These are phyloP conservation scores for Torulaspora indica DNA, from an alignment of 805 yeast genomes.

Conservation along the genomic window DNA sequence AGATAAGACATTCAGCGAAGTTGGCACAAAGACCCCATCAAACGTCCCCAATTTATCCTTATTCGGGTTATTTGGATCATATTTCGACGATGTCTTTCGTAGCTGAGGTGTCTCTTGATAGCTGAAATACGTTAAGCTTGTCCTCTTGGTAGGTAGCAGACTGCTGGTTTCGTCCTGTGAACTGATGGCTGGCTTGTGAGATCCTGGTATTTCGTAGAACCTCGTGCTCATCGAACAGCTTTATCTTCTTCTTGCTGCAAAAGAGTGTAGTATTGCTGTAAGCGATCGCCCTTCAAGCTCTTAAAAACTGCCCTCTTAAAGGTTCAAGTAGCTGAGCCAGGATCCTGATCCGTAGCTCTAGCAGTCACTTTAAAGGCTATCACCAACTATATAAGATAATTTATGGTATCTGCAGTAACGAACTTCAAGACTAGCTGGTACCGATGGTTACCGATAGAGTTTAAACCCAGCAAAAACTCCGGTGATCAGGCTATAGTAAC, in stretches of 20 bases:
- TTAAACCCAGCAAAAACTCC: neutral
- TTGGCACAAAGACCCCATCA: slow-evolving; percentile 90
- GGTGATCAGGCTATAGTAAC: too few species aligned
- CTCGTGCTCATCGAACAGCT: slow-evolving; percentile 20
- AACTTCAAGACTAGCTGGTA: neutral
- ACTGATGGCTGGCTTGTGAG: slow-evolving; percentile 26
- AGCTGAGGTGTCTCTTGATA: slow-evolving; percentile 27
- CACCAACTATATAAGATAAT: neutral
- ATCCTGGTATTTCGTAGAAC: slow-evolving; percentile 36
- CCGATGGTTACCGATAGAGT: neutral
- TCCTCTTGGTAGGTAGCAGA: slow-evolving; percentile 19
- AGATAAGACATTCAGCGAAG: slow-evolving; percentile 85
- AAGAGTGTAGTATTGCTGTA: neutral
- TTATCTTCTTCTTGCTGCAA: neutral
- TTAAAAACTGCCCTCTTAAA: neutral
- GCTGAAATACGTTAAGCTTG: slow-evolving; percentile 31
- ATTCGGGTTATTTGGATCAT: slow-evolving; percentile 34
- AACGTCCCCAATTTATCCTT: slow-evolving; percentile 66
- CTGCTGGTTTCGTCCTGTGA: slow-evolving; percentile 25
- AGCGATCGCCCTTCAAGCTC: neutral
- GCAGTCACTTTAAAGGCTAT: neutral
- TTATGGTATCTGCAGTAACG: neutral
- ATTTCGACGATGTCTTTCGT: slow-evolving; percentile 28
- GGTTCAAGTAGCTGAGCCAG: too few species aligned
- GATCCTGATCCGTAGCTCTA: neutral